Conservation (phyloP, 306 rosid species). For the Prunus armeniaca region DNA sequence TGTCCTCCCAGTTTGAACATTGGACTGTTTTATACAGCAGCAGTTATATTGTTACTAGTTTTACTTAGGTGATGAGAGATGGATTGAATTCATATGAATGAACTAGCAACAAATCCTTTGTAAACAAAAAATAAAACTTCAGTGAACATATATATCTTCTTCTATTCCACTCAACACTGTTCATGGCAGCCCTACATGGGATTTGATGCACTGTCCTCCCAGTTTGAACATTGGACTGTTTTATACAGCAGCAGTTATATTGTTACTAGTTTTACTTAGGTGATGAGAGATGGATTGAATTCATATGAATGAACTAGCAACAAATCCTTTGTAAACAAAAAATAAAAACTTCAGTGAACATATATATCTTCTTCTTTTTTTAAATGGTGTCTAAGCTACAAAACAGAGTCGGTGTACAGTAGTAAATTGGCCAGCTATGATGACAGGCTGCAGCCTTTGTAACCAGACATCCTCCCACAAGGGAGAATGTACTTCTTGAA, state of each 20-base stretch:
- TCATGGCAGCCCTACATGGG: slow-evolving; percentile 96
- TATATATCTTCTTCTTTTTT: not conserved
- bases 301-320: slow-evolving; percentile 1
- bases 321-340: not conserved
- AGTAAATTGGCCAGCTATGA: not conserved
- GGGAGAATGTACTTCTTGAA: not conserved
- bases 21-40: slow-evolving; percentile 53
- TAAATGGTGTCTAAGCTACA: not conserved
- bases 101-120: not conserved
- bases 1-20: slow-evolving; percentile 71
- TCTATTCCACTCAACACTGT: slow-evolving; percentile 90
- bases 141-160: not conserved
- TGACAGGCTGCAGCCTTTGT: not conserved
- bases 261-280: not conserved
- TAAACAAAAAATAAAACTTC: not conserved
- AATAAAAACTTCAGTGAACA: not conserved
- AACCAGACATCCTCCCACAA: not conserved
- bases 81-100: slow-evolving; percentile 2
- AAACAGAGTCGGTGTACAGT: not conserved
- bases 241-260: slow-evolving; percentile 17
- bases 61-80: not conserved
- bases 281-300: not conserved
- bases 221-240: slow-evolving; percentile 72
- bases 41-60: not conserved
- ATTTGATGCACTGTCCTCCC: slow-evolving; percentile 89